Evolutionary conservation across 1,284 basidiomycete species (phyloP), one percentile per base, ranked within the genome.

Genomic region (Dichomitus squalens): DNA sequence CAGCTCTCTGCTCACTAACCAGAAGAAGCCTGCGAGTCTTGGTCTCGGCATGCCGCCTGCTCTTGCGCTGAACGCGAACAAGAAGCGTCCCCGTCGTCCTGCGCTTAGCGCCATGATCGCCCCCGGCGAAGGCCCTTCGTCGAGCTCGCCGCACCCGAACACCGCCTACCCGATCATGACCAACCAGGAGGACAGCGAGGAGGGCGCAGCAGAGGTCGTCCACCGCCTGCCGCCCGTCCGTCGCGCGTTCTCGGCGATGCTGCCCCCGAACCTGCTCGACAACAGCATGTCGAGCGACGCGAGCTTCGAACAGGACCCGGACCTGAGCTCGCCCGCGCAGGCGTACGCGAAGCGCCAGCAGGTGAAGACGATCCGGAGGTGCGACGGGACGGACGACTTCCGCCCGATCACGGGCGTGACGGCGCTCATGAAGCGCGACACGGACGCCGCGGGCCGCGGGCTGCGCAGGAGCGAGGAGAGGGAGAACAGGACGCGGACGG

Each of bases 341-440:
- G 87, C 88, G 7, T 90, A 92, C 67, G 82, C 87, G 1, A 85
- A 84, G 64, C 82, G 88, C 38, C 89, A 90, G 58, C 85, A 88
- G 59, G 79, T 83, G 23, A 88, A 84, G 75, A 88, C 88, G 0
- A 80, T 92, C 57, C 79, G 89, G 43, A 77, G 89, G 41, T 84
- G 88, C 64, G 90, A 92, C 66, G 90, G 89, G 14, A 90, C 87
- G 20, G 89, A 92, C 49, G 87, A 91, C 68, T 87, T 92, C 65
- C 77, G 85, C 54, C 87, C 88, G 16, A 70, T 87, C 16, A 86
- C 86, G 12, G 85, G 85, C 21, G 83, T 78, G 8, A 83, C 79
- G 23, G 80, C 84, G 18, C 69, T 80, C 65, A 75, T 76, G 36
- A 70, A 70, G 41, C 72, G 72, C 46, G 74, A 77, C 46, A 72